phyloP scores from a whole-genome alignment of 2,329 filamentous ascomycete species.

The Cladophialophora exuberans region DNA sequence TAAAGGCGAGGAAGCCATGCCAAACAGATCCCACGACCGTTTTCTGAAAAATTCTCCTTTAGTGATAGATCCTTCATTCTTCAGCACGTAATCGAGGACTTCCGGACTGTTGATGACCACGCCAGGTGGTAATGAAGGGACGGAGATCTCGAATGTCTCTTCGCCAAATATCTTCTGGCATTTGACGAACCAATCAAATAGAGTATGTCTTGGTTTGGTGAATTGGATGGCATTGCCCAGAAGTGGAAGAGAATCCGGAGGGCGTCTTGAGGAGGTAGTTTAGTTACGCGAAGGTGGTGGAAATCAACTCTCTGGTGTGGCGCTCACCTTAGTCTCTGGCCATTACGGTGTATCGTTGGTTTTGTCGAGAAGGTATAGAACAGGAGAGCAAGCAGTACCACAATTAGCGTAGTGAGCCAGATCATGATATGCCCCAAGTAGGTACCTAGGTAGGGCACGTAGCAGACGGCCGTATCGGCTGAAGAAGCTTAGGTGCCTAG shows the following conservation, averaged over 20 bases:
- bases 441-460: background rate
- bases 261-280: constrained; percentile 20
- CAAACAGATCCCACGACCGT: constrained; percentile 66
- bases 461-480: constrained; percentile 6
- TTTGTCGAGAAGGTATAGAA: constrained; percentile 10
- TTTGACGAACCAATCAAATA: constrained; percentile 66
- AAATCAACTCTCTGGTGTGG: background rate
- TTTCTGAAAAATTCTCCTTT: constrained; percentile 66
- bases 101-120: constrained; percentile 65
- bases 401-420: constrained; percentile 12
- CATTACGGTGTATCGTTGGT: constrained; percentile 24
- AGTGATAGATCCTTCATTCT: constrained; percentile 62
- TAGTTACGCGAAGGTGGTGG: background rate
- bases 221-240: constrained; percentile 66
- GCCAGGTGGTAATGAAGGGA: constrained; percentile 65
- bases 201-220: constrained; percentile 60
- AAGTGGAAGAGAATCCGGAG: constrained; percentile 48
- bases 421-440: constrained; percentile 16
- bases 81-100: constrained; percentile 66
- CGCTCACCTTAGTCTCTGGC: constrained; percentile 24
- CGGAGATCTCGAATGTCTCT: constrained; percentile 65
- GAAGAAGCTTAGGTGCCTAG: no score
- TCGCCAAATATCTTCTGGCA: constrained; percentile 61
- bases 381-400: constrained; percentile 14
- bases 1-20: constrained; percentile 33